Evolutionary conservation across 2,329 filamentous ascomycete genomes (phyloP), one percentile per base, ranked within the genome.

Genomic region (Fusarium nelsonii): DNA sequence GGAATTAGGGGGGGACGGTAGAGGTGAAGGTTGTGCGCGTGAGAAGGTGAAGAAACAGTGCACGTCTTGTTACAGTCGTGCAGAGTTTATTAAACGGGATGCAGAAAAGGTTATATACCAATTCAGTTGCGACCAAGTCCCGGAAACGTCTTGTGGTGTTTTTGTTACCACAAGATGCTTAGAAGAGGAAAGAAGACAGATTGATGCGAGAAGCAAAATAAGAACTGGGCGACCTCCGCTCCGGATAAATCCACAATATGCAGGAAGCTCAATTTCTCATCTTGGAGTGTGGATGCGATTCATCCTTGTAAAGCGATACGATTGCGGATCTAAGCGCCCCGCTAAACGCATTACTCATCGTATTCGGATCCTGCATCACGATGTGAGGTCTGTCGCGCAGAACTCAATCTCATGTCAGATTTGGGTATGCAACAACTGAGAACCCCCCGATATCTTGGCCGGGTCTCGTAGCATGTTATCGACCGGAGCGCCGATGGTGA

Each of bases 191-290:
- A 53, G 64, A 40, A 58, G 53, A 54, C 32, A 63, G 65, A 68
- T 48, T 57, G 60, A 70, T 69, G 67, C 28, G 63, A 58, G 62
- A 63, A 57, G 58, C 57, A 70, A 66, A 73, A 66, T 58, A 62
- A 60, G 60, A 30, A 60, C 50, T 60, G 65, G 56, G 51, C 58
- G 59, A 58, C 70, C 69, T 72, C 63, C 59, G 50, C 65, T 71
- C 72, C 72, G 73, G 73, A 60, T 74, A 74, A 74, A 74, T 74
- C 73, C 71, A 71, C 70, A 68, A 69, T 72, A 66, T 65, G 70
- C 66, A 70, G 61, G 65, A 30, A 61, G 70, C 73, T 75, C 71
- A 74, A 75, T 75, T 75, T 75, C 73, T 73, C 37, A n/a, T 18
- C 39, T 46, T 53, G 51, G 26, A 55, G 48, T 50, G 63, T 71